Evolutionary conservation across 257 asterid genomes (phyloP), one percentile per base, ranked within the genome.

Genomic region (Rhazya stricta): DNA sequence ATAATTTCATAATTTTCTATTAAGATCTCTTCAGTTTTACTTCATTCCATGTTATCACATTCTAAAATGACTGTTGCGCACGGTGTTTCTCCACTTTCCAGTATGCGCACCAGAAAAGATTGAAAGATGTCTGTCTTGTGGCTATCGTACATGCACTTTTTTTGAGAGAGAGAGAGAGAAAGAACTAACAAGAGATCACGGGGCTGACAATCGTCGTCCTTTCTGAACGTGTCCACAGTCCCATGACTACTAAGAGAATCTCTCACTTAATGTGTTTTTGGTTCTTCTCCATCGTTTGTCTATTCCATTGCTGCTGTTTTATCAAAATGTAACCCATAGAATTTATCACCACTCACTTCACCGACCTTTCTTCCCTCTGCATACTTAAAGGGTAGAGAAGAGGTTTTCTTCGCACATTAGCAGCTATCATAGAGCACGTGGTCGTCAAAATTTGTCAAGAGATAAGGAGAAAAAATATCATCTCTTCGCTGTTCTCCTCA

Each of bases 141-240:
- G 25, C 46, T 25, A 46, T 74, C 77, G 57, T 65, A 18, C 9
- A 66, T 75, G 73, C 68, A 27, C 58, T 10, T 56, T 37, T 56
- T 37, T 70, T 70, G 25, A 3, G 50, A 32, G n/a, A 43, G 21
- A 71, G 15, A 51, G 9, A 3, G 77, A 66, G n/a, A 68, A 67
- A 19, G 60, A 61, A 69, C 27, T 53, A 77, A 82, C 76, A 74
- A 45, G 73, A 42, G 34, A 45, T 84, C 88, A 86, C 90, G 86
- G 85, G 88, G 61, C 69, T 67, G 72, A 69, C 45, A 56, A 29
- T 21, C 6, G 25, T 11, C 76, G 85, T 86, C 85, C 48, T 78
- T 62, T 57, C 57, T 56, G 74, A 69, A 60, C 18, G 45, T 72
- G 50, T 72, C 72, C 73, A 78, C 60, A 56, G 68, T 65, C 72